These are phyloP conservation scores for Mariannaea sp. DNA, from an alignment of 2,329 filamentous ascomycete species.

Conservation along the genomic window DNA sequence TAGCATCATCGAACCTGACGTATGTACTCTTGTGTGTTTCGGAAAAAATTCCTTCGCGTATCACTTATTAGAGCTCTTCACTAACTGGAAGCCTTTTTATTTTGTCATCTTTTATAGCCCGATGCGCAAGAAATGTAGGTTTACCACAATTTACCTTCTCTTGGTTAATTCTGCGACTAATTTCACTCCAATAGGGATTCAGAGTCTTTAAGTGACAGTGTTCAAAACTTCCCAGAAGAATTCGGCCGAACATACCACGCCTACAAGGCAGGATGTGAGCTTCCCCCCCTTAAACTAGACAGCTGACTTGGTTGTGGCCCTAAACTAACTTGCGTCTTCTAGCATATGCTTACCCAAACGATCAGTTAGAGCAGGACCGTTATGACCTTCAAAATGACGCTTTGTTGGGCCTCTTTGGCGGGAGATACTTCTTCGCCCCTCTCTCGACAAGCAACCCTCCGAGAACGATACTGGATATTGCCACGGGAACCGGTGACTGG, in stretches of 20 bases:
- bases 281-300: neutral
- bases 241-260: conserved; percentile 55
- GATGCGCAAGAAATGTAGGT: conserved; percentile 33
- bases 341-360: conserved; percentile 56
- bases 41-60: neutral
- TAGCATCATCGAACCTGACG: conserved; percentile 43
- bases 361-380: conserved; percentile 48
- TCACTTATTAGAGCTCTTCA: neutral
- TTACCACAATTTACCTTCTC: no score
- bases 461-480: conserved; percentile 48
- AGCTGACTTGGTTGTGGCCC: neutral
- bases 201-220: conserved; percentile 48
- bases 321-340: conserved; percentile 10
- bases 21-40: conserved; percentile 27
- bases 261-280: conserved; percentile 53
- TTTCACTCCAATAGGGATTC: conserved; percentile 35
- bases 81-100: conserved; percentile 25
- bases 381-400: conserved; percentile 47
- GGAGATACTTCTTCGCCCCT: conserved; percentile 51
- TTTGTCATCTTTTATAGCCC: conserved; percentile 18
- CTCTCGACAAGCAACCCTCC: conserved; percentile 45
- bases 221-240: conserved; percentile 48
- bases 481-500: conserved; percentile 60
- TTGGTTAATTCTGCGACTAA: conserved; percentile 23
- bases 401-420: conserved; percentile 46